Evolutionary conservation across 2,329 filamentous ascomycete genomes (phyloP), one percentile per base, ranked within the genome.

Genomic region (Colletotrichum paranaense): DNA sequence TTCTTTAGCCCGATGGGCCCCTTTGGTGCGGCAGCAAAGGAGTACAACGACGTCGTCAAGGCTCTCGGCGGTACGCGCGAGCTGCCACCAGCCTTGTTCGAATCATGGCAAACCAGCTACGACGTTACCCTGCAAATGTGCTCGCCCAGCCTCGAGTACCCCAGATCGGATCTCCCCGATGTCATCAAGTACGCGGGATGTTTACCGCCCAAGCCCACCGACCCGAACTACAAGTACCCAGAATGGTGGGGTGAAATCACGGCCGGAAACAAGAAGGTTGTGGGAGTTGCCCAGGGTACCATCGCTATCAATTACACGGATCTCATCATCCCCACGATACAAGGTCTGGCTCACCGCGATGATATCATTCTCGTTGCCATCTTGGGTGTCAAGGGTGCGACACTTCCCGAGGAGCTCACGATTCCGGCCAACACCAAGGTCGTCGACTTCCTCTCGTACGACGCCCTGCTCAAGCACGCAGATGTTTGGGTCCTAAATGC

Each of bases 261-360:
- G 12, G 58, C 58, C 59, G 77, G 75, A 0, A 74, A 81, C 24
- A 85, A 83, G 68, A 83, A 82, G 63, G 74, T 89, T 28, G 78
- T 89, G 5, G 80, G 83, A 24, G 86, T 88, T 6, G 81, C 83
- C 1, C 87, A 88, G 75, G 87, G 87, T 5, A 89, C 87, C 3
- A 75, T 86, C 3, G 82, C 80, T 9, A 75, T 76, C 24, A 77
- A 84, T 24, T 83, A 83, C 68, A 75, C 76, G 8, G 79, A 87
- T 32, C 81, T 89, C 3, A 75, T 88, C 16, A 74, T 86, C 2
- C 87, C 88, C 1, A 82, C 86, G 0, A 79, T 89, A 26, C 63
- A 79, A 8, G 87, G 80, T 0, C 80, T 89, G 7, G 81, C 81
- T 5, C 76, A 80, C 57, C 79, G 84, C 0, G 78, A 82, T 0